Evolutionary conservation across 2,329 filamentous ascomycete genomes (phyloP).

Genomic region (Colletotrichum karsti): DNA sequence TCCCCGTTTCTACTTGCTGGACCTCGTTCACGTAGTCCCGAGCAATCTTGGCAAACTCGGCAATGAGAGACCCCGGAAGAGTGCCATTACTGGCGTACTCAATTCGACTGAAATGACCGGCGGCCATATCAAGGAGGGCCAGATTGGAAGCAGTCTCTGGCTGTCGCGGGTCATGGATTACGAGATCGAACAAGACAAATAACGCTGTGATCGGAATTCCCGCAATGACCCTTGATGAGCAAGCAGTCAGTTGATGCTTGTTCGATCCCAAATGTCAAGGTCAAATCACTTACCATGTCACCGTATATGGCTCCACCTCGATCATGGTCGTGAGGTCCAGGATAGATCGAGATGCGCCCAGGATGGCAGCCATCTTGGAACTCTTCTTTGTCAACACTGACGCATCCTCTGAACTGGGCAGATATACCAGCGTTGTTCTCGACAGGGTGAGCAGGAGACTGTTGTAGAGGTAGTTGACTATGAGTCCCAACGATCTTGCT

Average conservation of each 20-base stretch:
- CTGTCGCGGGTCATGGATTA: slow-evolving; percentile 45
- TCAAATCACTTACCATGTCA: slow-evolving; percentile 33
- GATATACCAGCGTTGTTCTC: slow-evolving; percentile 34
- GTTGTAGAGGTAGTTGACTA: slow-evolving; percentile 37
- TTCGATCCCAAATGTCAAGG: background rate
- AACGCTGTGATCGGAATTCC: slow-evolving; percentile 45
- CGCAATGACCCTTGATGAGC: slow-evolving; percentile 37
- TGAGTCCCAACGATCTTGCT: slow-evolving; percentile 25
- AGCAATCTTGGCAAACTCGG: slow-evolving; percentile 51
- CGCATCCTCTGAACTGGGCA: slow-evolving; percentile 13
- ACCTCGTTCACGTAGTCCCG: slow-evolving; percentile 45
- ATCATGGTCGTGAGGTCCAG: slow-evolving; percentile 38
- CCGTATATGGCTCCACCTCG: slow-evolving; percentile 39
- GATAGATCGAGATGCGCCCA: slow-evolving; percentile 35
- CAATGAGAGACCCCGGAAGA: slow-evolving; percentile 44
- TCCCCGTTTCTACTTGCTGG: slow-evolving; percentile 12
- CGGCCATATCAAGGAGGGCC: slow-evolving; percentile 48
- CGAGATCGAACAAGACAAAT: slow-evolving; percentile 51
- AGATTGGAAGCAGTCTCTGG: slow-evolving; percentile 45
- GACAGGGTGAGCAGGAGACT: slow-evolving; percentile 36
- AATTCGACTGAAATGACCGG: slow-evolving; percentile 51
- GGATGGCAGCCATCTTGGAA: slow-evolving; percentile 30
- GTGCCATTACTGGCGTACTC: slow-evolving; percentile 47
- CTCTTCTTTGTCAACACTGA: slow-evolving; percentile 19
- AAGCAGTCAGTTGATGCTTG: background rate